Percentiles rank a stretch among this genome's conserved stretches.
phyloP scores from a whole-genome alignment of 2,329 filamentous ascomycete genomes.

The Apiospora phragmitis region DNA sequence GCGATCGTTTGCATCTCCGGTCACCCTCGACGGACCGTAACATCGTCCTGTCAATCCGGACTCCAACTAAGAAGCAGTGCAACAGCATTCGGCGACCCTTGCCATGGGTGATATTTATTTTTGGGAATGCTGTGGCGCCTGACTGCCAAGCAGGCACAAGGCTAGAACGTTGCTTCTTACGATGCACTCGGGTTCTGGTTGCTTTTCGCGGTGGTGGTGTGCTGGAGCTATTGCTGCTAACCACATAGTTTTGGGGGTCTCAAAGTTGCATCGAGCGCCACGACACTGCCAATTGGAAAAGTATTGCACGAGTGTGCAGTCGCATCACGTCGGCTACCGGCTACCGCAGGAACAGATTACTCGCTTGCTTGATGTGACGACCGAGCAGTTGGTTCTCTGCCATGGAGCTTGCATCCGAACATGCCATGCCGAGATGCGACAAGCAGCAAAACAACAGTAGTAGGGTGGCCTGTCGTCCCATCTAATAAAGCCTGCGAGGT shows the following conservation, averaged over 20 bases:
- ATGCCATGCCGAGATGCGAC: neutral
- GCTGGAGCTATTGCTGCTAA: neutral
- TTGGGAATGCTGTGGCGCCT: neutral
- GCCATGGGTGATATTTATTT: neutral
- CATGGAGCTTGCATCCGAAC: neutral
- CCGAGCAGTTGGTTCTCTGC: neutral
- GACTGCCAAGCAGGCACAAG: neutral
- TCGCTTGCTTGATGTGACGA: slow-evolving; percentile 4
- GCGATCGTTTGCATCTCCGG: neutral
- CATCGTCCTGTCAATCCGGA: neutral
- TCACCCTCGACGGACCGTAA: neutral
- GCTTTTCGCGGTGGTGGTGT: neutral
- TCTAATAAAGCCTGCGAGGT: neutral
- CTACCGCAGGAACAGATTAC: neutral
- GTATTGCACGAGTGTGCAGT: neutral
- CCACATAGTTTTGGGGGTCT: neutral
- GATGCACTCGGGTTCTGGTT: neutral
- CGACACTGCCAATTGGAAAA: neutral
- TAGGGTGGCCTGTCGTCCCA: neutral
- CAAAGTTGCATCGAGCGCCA: neutral
- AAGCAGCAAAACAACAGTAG: neutral
- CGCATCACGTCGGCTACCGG: neutral
- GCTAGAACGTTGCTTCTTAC: neutral
- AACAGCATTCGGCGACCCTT: neutral
- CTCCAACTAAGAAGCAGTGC: neutral